Percentiles rank a stretch among this genome's conserved stretches.
Conservation (phyloP, 2,329 filamentous ascomycete species). For the Clarireedia homoeocarpa region DNA sequence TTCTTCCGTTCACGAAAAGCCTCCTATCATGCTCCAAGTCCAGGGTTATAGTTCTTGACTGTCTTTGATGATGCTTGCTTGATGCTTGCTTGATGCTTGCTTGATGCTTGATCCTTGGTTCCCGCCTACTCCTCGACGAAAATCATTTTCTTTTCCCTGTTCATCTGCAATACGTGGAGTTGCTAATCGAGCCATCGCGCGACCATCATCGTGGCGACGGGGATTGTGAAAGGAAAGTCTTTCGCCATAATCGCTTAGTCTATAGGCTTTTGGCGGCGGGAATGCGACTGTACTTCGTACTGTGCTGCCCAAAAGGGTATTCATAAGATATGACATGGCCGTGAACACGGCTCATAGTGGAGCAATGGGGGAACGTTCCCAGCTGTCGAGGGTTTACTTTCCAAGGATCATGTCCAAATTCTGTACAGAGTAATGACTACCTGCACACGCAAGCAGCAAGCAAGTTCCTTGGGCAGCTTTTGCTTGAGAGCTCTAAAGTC, state of each 20-base stretch:
- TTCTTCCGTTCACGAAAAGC: no score
- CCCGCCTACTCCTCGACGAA: conserved; percentile 7
- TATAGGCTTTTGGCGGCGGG: not conserved
- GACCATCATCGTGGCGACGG: conserved; percentile 6
- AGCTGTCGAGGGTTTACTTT: not conserved
- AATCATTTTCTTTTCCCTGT: conserved; percentile 2
- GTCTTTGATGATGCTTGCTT: conserved; percentile 1
- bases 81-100: not conserved
- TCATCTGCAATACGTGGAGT: not conserved
- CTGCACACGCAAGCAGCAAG: no score
- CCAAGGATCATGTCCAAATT: not conserved
- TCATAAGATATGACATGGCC: not conserved
- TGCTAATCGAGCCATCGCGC: not conserved
- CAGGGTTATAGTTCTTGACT: not conserved
- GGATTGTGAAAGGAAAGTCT: not conserved
- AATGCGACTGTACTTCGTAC: no score
- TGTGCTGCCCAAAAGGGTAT: no score
- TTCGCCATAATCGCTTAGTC: not conserved
- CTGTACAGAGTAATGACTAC: not conserved
- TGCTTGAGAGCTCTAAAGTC: not conserved
- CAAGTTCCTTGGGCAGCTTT: not conserved
- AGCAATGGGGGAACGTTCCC: not conserved
- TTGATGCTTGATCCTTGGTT: conserved; percentile 1
- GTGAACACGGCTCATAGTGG: not conserved
- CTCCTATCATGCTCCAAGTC: no score